Evolutionary conservation across 768 basidiomycete species (phyloP).

Genomic region (Sporobolomyces phaffii): DNA sequence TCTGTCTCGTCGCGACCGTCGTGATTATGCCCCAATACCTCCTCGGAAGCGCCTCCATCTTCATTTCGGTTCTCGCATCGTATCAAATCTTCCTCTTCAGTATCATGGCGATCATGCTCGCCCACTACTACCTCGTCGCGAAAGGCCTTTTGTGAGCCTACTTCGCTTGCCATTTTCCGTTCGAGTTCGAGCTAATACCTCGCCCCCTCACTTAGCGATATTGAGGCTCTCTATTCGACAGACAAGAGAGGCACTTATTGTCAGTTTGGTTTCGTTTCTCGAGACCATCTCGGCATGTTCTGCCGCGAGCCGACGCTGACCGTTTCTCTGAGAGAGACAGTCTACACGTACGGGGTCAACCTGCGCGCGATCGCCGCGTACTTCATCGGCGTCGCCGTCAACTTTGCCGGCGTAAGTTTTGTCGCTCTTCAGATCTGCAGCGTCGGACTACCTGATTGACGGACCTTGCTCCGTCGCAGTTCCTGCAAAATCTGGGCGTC

Average conservation of each 20-base stretch:
- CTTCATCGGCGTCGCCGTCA: constrained; percentile 11
- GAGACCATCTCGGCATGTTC: too few species aligned
- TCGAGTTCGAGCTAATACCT: too few species aligned
- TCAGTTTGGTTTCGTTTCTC: not conserved
- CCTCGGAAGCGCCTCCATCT: constrained; percentile 37
- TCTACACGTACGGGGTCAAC: constrained; percentile 18
- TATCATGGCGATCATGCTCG: constrained; percentile 39
- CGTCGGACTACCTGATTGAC: not conserved
- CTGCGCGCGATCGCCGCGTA: constrained; percentile 15
- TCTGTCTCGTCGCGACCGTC: constrained; percentile 23
- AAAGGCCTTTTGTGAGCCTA: constrained; percentile 9
- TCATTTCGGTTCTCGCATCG: constrained; percentile 38
- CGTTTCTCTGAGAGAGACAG: not conserved
- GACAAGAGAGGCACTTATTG: constrained; percentile 15
- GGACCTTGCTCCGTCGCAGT: not conserved
- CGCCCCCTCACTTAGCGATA: not conserved
- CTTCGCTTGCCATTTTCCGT: too few species aligned
- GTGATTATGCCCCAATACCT: constrained; percentile 35
- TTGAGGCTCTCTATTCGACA: not conserved
- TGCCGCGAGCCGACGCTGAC: not conserved
- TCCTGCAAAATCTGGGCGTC: constrained; percentile 22
- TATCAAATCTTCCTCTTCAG: constrained; percentile 27
- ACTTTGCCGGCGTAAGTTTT: constrained; percentile 8
- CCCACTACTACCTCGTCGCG: constrained; percentile 40
- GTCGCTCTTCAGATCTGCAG: not conserved